phyloP scores from a whole-genome alignment of 176 grass and related monocot genomes.

The Bolboschoenus planiculmis region DNA sequence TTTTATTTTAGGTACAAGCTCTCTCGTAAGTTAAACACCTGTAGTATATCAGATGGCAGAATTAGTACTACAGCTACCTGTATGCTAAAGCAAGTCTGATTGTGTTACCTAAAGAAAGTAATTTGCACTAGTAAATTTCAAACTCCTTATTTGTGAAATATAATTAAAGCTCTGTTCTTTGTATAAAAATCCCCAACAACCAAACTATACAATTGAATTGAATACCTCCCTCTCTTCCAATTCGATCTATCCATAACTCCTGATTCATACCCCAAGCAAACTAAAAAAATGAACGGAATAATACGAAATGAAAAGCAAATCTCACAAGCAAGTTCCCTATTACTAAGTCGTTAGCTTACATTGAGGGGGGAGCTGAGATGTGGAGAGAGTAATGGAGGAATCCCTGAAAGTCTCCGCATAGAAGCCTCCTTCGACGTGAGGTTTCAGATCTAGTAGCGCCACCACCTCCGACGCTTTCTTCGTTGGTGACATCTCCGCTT shows the following conservation, averaged over 20 bases:
- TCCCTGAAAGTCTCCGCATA: constrained; percentile 83
- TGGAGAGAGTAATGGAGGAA: constrained; percentile 68
- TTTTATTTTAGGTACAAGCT: neutral
- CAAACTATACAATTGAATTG: neutral
- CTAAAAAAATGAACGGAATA: neutral
- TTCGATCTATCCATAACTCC: neutral
- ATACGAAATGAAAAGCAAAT: neutral
- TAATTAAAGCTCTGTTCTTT: neutral
- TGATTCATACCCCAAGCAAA: neutral
- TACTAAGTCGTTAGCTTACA: constrained; percentile 29
- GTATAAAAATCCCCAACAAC: neutral
- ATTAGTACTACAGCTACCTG: neutral
- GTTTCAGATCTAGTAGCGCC: constrained; percentile 73
- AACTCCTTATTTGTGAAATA: neutral
- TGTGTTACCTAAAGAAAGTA: neutral
- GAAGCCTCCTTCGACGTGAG: constrained; percentile 80
- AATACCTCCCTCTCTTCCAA: neutral
- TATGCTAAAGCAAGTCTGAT: neutral
- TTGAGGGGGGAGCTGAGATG: constrained; percentile 68
- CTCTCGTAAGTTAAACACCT: neutral
- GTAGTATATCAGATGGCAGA: neutral
- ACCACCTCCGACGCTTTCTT: constrained; percentile 72
- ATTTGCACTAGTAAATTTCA: neutral
- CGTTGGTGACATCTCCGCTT: constrained; percentile 28
- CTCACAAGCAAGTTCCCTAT: neutral